Evolutionary conservation across 2,329 filamentous ascomycete genomes (phyloP), one percentile per base, ranked within the genome.

Genomic region (Trichophaea hybrida): DNA sequence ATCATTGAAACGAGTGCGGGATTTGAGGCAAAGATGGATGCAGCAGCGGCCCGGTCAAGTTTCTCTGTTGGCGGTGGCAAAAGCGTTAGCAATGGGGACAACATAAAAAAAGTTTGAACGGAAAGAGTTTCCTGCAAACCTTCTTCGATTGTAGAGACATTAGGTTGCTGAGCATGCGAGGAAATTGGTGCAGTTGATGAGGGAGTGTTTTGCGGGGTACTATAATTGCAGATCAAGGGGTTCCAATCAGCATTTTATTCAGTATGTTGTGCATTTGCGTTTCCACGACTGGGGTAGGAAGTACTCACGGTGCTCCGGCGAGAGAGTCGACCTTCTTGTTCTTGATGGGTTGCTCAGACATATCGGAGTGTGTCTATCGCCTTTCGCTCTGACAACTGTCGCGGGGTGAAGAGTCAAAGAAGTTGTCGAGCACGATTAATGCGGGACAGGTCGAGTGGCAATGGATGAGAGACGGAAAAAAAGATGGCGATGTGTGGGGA

Each of bases 151-250:
- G 88, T 96, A 67, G 88, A 78, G 65, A 98, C 85, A 67, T 86
- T 88, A 64, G 93, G 93, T 76, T 95, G 88, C 76, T 95, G 89
- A 69, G 94, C 93, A 75, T 93, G 91, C 64, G 91, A 97, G 57
- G 90, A 94, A 75, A 98, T 97, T 67, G 93, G 93, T 68, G 94
- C 93, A 77, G 91, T 90, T 76, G 83, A 89, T 68, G 88, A 86
- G 68, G 93, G 93, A 59, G 93, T 98, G 78, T 98, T 98, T 77
- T 98, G 93, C 71, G 93, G 93, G 71, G 93, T 98, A 71, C 93
- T 97, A 15, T 8, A 15, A 38, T 37, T 33, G 51, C 24, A 50
- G n/a, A 74, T 72, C n/a, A 59, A 46, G 33, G 48, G 15, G 58
- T 60, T 55, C 38, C 50, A 49, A 52, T 17, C 48, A 35, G 69